Base-by-base conservation (phyloP, 768 basidiomycete genomes). In the Tricholoma hemisulphureum region DNA sequence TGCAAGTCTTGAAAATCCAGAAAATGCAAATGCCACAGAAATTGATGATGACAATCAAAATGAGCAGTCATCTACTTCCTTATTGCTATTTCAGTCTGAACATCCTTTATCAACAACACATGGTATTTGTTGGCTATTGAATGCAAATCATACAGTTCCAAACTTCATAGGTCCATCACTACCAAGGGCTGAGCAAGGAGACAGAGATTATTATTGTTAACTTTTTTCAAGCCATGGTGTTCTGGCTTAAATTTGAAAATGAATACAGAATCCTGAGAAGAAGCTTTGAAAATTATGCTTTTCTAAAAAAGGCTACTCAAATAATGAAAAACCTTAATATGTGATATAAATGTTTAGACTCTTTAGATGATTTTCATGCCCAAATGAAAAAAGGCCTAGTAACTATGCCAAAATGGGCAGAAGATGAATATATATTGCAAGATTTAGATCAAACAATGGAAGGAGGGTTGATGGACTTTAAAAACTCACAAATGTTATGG, bases 321-420 rank as follows among this genome's bases (percentile, higher is more conserved):
- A n/a, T 68, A 0, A 75, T 76, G 56, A 41, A 57, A 13, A 71
- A 73, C 51, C 67, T 74, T 20, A 46, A 67, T 41, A 4, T 72
- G 1, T 23, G 58, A 13, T 68, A 69, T 56, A 67, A 70, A 43
- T 72, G 71, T 52, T 49, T 61, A n/a, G 68, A 70, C 60, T 69
- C 64, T 4, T 21, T 61, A n/a, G 70, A 72, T 58, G 67, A 72
- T 57, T 67, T 62, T 51, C 52, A 55, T 29, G 58, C 56, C 16
- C 35, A 51, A 29, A 37, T 65, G 34, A 57, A 58, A 31, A 50
- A 45, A 7, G 58, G 59, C 9, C 13, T 16, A 4, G 31, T 24
- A 35, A 34, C 9, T 2, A 49, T 49, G 18, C 45, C 45, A n/a
- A 18, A 11, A 14, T 43, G 41, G 41, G 41, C 41, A 21, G 23